A percentile compares a stretch with the other conserved stretches of the same genome.
Evolutionary conservation across 2,329 filamentous ascomycete genomes (phyloP).

Genomic region (Fusarium foetens): DNA sequence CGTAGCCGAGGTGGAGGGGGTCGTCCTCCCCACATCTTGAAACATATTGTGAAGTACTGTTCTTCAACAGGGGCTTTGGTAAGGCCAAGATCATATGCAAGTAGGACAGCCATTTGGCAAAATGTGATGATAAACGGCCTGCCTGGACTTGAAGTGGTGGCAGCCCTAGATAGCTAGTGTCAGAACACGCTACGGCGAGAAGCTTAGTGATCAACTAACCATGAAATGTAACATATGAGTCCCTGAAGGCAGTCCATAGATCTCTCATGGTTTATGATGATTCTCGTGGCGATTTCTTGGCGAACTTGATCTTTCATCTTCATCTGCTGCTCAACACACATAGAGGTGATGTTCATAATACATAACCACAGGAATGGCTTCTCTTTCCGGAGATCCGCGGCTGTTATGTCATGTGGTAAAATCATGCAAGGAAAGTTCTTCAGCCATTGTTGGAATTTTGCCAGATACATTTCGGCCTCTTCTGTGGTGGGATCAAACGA

Average conservation of each 20-base stretch:
- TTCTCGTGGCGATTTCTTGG: constrained; percentile 56
- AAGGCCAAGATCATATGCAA: constrained; percentile 60
- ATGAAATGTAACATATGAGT: constrained; percentile 57
- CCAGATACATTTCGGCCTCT: constrained; percentile 54
- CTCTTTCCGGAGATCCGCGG: constrained; percentile 52
- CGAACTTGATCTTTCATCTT: constrained; percentile 55
- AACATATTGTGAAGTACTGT: constrained; percentile 49
- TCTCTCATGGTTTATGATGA: constrained; percentile 60
- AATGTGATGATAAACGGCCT: constrained; percentile 59
- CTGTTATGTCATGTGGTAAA: constrained; percentile 51
- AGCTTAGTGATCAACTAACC: constrained; percentile 48
- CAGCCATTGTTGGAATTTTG: constrained; percentile 55
- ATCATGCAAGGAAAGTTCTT: constrained; percentile 58
- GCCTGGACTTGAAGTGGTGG: constrained; percentile 49
- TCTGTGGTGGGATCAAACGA: constrained; percentile 46
- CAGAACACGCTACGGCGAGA: not conserved
- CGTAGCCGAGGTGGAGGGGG: constrained; percentile 47
- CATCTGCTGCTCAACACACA: constrained; percentile 53
- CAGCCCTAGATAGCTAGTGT: constrained; percentile 48
- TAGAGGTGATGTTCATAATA: constrained; percentile 59
- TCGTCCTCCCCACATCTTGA: constrained; percentile 49
- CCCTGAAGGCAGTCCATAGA: constrained; percentile 64
- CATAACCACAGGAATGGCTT: constrained; percentile 62
- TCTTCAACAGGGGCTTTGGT: constrained; percentile 52
- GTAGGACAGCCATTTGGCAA: constrained; percentile 54